Evolutionary conservation across 129 eudicot genomes (phyloP).

Genomic region (Escallonia herrerae): DNA sequence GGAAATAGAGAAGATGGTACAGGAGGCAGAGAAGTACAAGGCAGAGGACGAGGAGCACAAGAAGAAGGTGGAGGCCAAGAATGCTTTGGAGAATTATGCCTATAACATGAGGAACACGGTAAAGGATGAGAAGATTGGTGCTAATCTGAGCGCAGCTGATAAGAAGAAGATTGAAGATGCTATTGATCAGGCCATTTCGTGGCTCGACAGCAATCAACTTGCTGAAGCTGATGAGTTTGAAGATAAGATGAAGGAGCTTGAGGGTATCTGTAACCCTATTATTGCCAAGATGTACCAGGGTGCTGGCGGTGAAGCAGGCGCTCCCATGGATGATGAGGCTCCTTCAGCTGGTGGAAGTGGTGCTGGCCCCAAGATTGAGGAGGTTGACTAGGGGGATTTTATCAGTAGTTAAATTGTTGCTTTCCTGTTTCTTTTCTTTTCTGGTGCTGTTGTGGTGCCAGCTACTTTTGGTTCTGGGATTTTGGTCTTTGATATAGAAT

Average conservation of each 20-base stretch:
- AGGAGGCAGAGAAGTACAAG: constrained; percentile 10
- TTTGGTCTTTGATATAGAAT: too few relatives aligned
- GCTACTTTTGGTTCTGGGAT: too few relatives aligned
- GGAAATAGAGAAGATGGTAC: constrained; percentile 11
- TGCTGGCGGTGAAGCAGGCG: neutral
- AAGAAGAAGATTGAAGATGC: constrained; percentile 1
- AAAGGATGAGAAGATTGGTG: constrained; percentile 1
- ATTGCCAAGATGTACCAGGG: constrained; percentile 13
- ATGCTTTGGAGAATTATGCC: neutral
- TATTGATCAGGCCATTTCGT: neutral
- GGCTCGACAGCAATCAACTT: neutral
- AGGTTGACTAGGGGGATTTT: constrained; percentile 1
- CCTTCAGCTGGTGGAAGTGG: constrained; percentile 8
- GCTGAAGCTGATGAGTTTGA: constrained; percentile 8
- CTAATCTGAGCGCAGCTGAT: constrained; percentile 1
- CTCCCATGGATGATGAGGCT: constrained; percentile 2
- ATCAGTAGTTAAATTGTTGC: neutral
- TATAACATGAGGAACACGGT: neutral
- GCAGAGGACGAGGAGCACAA: constrained; percentile 8
- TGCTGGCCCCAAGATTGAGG: constrained; percentile 13
- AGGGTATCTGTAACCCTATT: constrained; percentile 4
- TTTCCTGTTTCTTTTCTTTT: too few relatives aligned
- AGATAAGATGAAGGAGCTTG: constrained; percentile 11
- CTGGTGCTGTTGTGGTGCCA: too few relatives aligned
- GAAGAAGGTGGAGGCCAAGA: constrained; percentile 6